Evolutionary conservation across 2,329 filamentous ascomycete species (phyloP), one percentile per base, ranked within the genome.

Genomic region (Microcyclosporella mali): DNA sequence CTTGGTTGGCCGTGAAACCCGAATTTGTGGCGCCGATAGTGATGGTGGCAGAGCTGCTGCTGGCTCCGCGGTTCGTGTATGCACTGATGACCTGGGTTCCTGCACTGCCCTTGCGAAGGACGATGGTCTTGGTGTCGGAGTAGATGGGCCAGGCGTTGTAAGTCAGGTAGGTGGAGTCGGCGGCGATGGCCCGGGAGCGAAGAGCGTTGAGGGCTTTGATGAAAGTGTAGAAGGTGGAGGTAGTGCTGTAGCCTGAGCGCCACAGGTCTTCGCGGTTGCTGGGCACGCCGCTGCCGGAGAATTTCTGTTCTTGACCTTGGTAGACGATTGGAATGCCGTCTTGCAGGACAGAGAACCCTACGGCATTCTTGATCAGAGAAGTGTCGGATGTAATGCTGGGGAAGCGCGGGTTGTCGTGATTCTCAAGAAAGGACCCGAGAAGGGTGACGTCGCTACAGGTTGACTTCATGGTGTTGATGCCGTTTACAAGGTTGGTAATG

Each of bases 241-340:
- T 46, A n/a, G 60, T 63, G 37, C 66, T 57, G 55, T 70, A 71
- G 2, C 48, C 49, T 1, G 55, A 51, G 8, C 56, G 43, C 66
- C 66, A 68, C 6, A 63, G 50, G 3, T 64, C 61, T 50, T 67
- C 66, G 33, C 66, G 57, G 37, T 67, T 66, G 14, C 43, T 46
- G 0, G 66, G 66, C 27, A 50, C 50, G 21, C 53, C 55, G 6
- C 44, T 18, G 10, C 55, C 56, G 1, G 63, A 56, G 55, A 71
- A 77, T 38, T 72, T 73, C 54, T 83, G 79, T 60, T 83, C 79
- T 46, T 78, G 75, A 18, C 79, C 79, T 51, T 80, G 73, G 60
- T 82, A 83, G 19, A 82, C 68, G 41, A 81, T 77, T 1, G 78
- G 78, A 27, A 82, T 75, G 12, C 79, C 79, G 40, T 79, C 69